A percentile compares a stretch with the other conserved stretches of the same genome.
Evolutionary conservation across 2,329 filamentous ascomycete genomes (phyloP).

Genomic region (Fusarium avenaceum): DNA sequence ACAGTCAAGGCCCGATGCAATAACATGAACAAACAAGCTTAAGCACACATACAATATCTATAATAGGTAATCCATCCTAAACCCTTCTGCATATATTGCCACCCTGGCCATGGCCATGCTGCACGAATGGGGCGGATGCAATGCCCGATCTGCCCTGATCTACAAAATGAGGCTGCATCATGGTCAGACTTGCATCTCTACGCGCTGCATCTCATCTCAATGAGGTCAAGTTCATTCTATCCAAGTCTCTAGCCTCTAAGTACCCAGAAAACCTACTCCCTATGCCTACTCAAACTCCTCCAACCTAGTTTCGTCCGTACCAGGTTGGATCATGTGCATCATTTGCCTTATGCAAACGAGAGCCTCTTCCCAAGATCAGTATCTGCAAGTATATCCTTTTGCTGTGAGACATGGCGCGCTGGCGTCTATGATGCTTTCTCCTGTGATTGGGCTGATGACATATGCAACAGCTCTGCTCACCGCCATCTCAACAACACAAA

Average conservation of each 20-base stretch:
- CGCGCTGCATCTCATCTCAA: slow-evolving; percentile 7
- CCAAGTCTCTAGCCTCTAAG: slow-evolving; percentile 5
- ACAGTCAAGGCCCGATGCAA: no score
- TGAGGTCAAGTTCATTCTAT: slow-evolving; percentile 5
- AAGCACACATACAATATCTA: background rate
- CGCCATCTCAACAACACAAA: slow-evolving; percentile 36
- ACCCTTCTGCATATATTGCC: slow-evolving; percentile 8
- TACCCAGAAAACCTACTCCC: slow-evolving; percentile 3
- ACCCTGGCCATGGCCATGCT: slow-evolving; percentile 1
- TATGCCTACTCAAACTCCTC: background rate
- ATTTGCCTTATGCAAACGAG: slow-evolving; percentile 23
- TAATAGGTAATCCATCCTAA: no score
- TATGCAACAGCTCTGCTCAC: slow-evolving; percentile 29
- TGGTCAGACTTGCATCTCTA: slow-evolving; percentile 32
- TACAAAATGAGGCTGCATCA: slow-evolving; percentile 32
- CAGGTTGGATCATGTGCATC: slow-evolving; percentile 22
- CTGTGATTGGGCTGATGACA: slow-evolving; percentile 17
- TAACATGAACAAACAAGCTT: background rate
- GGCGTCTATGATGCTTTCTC: background rate
- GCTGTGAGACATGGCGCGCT: slow-evolving; percentile 36
- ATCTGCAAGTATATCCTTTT: slow-evolving; percentile 10
- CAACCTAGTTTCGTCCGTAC: slow-evolving; percentile 2
- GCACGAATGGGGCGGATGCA: slow-evolving; percentile 29
- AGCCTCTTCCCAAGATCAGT: slow-evolving; percentile 9
- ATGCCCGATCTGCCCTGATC: slow-evolving; percentile 37